Evolutionary conservation across 2,329 filamentous ascomycete genomes (phyloP).

Genomic region (Colletotrichum liaoningense): DNA sequence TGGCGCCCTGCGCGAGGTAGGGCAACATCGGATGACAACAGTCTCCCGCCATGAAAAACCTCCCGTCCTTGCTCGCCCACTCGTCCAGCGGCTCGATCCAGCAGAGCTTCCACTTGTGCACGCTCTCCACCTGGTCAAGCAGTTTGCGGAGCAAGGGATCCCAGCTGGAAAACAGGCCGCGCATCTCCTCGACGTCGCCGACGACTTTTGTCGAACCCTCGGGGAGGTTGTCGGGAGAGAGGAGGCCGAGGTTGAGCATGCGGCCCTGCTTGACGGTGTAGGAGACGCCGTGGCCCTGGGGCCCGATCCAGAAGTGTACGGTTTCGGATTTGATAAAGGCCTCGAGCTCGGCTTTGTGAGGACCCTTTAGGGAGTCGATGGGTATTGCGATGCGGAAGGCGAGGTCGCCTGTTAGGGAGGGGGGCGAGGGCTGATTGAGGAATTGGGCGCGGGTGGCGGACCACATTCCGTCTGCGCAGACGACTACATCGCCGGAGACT

Average conservation of each 20-base stretch:
- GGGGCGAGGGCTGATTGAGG: slow-evolving; percentile 55
- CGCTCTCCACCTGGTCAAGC: slow-evolving; percentile 48
- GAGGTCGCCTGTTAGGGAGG: slow-evolving; percentile 64
- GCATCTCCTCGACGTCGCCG: slow-evolving; percentile 48
- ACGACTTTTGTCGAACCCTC: slow-evolving; percentile 37
- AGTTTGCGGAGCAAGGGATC: slow-evolving; percentile 49
- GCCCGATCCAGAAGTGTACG: slow-evolving; percentile 67
- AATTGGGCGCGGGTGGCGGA: slow-evolving; percentile 56
- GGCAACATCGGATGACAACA: slow-evolving; percentile 60
- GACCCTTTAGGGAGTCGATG: slow-evolving; percentile 58
- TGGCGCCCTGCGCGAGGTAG: slow-evolving; percentile 59
- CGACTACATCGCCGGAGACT: slow-evolving; percentile 54
- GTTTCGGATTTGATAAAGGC: slow-evolving; percentile 57
- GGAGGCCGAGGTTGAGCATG: slow-evolving; percentile 55
- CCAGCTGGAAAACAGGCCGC: slow-evolving; percentile 48
- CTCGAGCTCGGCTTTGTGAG: slow-evolving; percentile 49
- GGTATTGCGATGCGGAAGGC: slow-evolving; percentile 65
- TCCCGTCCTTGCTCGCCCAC: slow-evolving; percentile 55
- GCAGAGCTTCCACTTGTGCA: slow-evolving; percentile 60
- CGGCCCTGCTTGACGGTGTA: slow-evolving; percentile 57
- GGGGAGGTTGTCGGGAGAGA: slow-evolving; percentile 34
- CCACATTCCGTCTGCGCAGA: slow-evolving; percentile 62
- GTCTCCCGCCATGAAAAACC: slow-evolving; percentile 55
- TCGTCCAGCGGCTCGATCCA: slow-evolving; percentile 51
- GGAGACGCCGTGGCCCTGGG: slow-evolving; percentile 60